These are phyloP conservation scores for Mucor saturninus DNA, from an alignment of 371 early-diverging fungal species.

Conservation along the genomic window DNA sequence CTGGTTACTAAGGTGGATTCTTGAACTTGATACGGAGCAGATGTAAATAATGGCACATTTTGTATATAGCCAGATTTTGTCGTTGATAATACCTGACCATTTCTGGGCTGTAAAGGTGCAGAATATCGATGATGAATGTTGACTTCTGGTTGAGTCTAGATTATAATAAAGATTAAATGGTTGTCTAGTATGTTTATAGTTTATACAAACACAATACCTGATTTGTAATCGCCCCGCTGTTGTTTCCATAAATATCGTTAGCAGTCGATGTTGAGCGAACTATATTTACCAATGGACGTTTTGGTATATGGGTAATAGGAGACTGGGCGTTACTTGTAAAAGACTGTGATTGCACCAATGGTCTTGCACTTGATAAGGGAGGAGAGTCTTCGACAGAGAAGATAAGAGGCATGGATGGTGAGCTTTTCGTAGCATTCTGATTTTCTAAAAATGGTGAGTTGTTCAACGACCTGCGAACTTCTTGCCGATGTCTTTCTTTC, in stretches of 20 bases:
- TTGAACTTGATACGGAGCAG: background rate
- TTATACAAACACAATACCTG: slow-evolving; percentile 15
- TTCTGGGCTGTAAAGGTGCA: background rate
- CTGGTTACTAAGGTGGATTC: background rate
- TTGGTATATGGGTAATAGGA: background rate
- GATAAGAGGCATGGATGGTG: slow-evolving; percentile 30
- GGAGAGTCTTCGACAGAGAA: background rate
- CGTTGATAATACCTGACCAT: background rate
- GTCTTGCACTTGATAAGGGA: background rate
- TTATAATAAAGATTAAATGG: background rate
- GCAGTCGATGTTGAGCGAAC: slow-evolving; percentile 16
- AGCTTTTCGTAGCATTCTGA: slow-evolving; percentile 3
- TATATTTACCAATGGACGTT: slow-evolving; percentile 1
- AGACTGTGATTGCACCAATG: slow-evolving; percentile 23
- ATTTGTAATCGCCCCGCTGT: slow-evolving; percentile 5
- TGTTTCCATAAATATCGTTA: slow-evolving; percentile 8
- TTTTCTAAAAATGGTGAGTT: slow-evolving; percentile 19
- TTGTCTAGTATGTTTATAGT: background rate
- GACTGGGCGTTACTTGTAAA: slow-evolving; percentile 10
- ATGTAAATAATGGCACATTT: background rate
- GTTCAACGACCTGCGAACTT: slow-evolving; percentile 22
- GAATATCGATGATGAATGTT: background rate
- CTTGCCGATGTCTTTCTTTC: slow-evolving; percentile 39
- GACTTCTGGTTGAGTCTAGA: slow-evolving; percentile 15
- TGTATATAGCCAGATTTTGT: slow-evolving; percentile 4